Evolutionary conservation across 352 stramenopile genomes (phyloP).

Genomic region (Globisporangium viniferum): DNA sequence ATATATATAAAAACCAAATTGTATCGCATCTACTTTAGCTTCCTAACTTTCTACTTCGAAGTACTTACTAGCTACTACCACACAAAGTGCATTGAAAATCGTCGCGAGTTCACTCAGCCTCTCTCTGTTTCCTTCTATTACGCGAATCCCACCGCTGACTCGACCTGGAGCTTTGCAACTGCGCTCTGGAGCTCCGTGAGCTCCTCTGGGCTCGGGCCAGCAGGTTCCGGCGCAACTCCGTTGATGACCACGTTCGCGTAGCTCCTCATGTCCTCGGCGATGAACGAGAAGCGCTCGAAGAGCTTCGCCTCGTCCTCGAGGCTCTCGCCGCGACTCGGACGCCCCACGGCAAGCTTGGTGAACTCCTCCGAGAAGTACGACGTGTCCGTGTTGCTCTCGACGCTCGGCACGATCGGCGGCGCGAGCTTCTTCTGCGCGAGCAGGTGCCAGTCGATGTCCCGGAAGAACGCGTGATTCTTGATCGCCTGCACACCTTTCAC

Average conservation of each 20-base stretch:
- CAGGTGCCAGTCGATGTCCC: constrained; percentile 92
- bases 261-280: constrained; percentile 52
- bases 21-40: too few relatives aligned
- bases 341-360: constrained; percentile 60
- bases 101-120: too few relatives aligned
- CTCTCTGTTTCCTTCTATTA: not conserved
- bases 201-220: not conserved
- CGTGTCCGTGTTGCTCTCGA: constrained; percentile 89
- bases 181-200: not conserved
- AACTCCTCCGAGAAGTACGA: constrained; percentile 94
- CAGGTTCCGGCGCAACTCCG: not conserved
- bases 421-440: constrained; percentile 89
- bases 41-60: too few relatives aligned
- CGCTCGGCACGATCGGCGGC: constrained; percentile 87
- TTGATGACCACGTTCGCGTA: constrained; percentile 48
- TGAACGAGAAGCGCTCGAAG: constrained; percentile 75
- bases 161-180: not conserved
- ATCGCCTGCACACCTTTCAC: constrained; percentile 95
- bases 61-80: too few relatives aligned
- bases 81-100: too few relatives aligned
- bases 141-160: not conserved
- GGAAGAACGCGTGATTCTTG: constrained; percentile 96
- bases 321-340: constrained; percentile 43
- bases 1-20: too few relatives aligned
- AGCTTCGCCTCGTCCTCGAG: constrained; percentile 39